phyloP scores from a whole-genome alignment of 75 land plant species.

The Adiantum capillusveneris region DNA sequence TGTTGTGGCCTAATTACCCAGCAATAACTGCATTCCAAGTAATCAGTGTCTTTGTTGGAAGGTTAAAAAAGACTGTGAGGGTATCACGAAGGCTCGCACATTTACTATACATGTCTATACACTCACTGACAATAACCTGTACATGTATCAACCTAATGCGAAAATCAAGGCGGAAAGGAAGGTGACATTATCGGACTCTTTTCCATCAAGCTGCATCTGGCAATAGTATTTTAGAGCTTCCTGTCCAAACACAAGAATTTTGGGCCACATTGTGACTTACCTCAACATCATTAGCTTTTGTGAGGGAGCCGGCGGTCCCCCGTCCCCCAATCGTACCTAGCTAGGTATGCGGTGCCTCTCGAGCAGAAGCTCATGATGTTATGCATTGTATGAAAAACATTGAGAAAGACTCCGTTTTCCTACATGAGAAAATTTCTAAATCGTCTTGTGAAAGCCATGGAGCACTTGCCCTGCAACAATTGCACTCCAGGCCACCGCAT shows the following conservation, averaged over 20 bases:
- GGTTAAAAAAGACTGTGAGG: slow-evolving; percentile 45
- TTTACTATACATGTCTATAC: slow-evolving; percentile 66
- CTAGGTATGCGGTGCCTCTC: too few relatives aligned
- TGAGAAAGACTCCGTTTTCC: too few relatives aligned
- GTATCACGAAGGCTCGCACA: slow-evolving; percentile 48
- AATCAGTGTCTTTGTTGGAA: slow-evolving; percentile 53
- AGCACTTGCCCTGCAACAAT: slow-evolving; percentile 6
- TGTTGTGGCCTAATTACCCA: slow-evolving; percentile 49
- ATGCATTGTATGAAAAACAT: too few relatives aligned
- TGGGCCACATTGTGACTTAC: too few relatives aligned
- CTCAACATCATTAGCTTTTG: too few relatives aligned
- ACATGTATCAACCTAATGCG: slow-evolving; percentile 24
- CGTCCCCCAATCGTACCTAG: too few relatives aligned
- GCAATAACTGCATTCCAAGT: slow-evolving; percentile 74
- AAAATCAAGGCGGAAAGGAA: slow-evolving; percentile 18
- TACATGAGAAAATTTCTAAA: too few relatives aligned
- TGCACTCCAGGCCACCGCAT: slow-evolving; percentile 10
- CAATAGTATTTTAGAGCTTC: slow-evolving; percentile 3
- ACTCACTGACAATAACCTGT: slow-evolving; percentile 25
- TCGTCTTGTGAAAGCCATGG: too few relatives aligned
- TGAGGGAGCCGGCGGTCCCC: too few relatives aligned
- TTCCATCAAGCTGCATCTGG: slow-evolving; percentile 1
- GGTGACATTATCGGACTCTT: background rate
- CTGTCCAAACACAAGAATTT: too few relatives aligned
- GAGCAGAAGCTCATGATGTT: too few relatives aligned